A percentile compares a stretch with the other conserved stretches of the same genome.
phyloP scores from a whole-genome alignment of 306 rosid genomes.

The Cucumis sativus region DNA sequence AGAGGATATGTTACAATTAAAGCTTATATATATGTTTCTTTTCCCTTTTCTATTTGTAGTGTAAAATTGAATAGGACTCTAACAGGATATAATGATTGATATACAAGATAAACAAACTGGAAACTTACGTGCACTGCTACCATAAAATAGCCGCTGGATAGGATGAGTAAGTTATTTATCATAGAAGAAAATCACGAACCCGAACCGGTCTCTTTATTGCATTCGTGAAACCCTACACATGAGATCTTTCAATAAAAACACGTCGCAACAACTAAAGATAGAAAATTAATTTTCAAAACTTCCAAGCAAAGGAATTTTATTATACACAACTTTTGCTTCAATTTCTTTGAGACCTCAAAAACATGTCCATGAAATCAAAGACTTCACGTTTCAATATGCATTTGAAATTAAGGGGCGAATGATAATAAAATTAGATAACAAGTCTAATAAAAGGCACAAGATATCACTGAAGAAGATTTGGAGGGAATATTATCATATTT shows the following conservation, averaged over 20 bases:
- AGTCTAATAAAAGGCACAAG: neutral
- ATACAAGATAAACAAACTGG: neutral
- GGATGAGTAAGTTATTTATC: slow-evolving; percentile 9
- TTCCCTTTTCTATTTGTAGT: neutral
- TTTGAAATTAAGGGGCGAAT: neutral
- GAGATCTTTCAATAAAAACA: neutral
- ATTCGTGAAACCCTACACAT: slow-evolving; percentile 75
- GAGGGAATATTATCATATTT: neutral
- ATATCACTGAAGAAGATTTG: neutral
- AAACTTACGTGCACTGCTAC: neutral
- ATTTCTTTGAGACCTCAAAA: neutral
- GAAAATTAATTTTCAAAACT: neutral
- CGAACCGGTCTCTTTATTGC: slow-evolving; percentile 91
- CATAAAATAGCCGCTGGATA: neutral
- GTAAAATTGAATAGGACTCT: neutral
- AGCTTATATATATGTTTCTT: neutral
- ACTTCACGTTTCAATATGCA: neutral
- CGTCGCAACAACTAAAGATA: neutral
- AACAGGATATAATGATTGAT: neutral
- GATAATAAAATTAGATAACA: neutral
- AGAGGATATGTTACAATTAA: neutral
- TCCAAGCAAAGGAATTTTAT: neutral
- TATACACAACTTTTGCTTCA: neutral
- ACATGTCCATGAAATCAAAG: neutral
- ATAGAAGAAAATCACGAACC: slow-evolving; percentile 58